Base-by-base conservation (phyloP, 495 filamentous ascomycete species). In the Letharia lupina region DNA sequence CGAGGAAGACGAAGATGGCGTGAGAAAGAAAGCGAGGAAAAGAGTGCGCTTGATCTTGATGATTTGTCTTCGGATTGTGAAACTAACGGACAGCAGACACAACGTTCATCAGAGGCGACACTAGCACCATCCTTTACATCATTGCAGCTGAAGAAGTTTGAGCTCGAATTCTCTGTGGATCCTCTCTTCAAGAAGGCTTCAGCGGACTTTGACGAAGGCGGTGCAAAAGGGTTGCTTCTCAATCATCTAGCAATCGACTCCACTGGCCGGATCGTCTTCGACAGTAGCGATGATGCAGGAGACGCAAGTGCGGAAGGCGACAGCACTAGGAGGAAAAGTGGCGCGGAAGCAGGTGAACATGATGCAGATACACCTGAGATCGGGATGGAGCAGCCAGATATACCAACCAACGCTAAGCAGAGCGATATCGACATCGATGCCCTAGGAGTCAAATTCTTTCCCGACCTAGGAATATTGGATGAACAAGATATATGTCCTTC, bases 161-260 rank as follows among this genome's bases (percentile, higher is more conserved):
- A 99, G 69, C 84, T 98, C 42, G 94, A 99, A 72, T 96, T 99
- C 68, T 88, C 91, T 2, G 94, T 99, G 35, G 94, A 99, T 71
- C 94, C 94, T 5, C 78, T 99, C 11, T 99, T 98, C 83, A 98
- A 98, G 74, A 99, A 99, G 71, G 95, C 92, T 0, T 93, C 93
- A 4, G 94, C 94, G 33, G 94, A 99, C 75, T 98, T 98, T 72
- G 94, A 99, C 72, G 94, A 99, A 78, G 94, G 94, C 35, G 94
- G 94, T 61, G 95, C 95, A 23, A 99, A 98, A 77, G 94, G 94
- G 4, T 81, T 99, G 44, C 80, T 99, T 31, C 80, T 99, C 23
- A 99, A 99, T 74, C 92, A 98, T 75, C 82, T 99, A 20, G 86
- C 91, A 62, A 98, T 99, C 66, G 94, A 99, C 76, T 82, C 85